Conservation (phyloP, 2,329 filamentous ascomycete genomes). For the Parafenestella ontariensis region DNA sequence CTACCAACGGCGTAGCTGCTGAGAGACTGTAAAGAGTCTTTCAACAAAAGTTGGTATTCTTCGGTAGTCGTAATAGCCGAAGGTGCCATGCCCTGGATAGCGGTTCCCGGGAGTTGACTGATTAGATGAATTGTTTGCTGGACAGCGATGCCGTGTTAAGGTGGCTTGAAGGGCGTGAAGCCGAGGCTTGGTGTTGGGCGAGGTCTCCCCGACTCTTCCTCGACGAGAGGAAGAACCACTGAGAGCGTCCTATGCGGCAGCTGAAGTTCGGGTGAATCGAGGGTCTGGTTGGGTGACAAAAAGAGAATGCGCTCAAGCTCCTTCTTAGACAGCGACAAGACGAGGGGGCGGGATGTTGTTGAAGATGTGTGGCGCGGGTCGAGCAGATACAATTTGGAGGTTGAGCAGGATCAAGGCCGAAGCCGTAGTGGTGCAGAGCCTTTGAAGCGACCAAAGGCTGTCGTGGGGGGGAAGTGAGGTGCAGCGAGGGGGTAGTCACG, state of each 20-base stretch:
- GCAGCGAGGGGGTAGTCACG: constrained; percentile 15
- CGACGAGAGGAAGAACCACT: constrained; percentile 98
- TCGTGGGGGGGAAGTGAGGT: constrained; percentile 18
- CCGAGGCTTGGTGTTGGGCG: constrained; percentile 83
- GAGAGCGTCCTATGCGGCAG: constrained; percentile 99
- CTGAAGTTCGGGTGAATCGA: constrained; percentile 73
- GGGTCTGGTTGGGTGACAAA: constrained; percentile 53
- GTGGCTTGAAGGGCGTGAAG: constrained; percentile 93
- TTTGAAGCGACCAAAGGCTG: constrained; percentile 54
- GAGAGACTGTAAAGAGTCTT: constrained; percentile 36
- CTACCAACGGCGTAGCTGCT: constrained; percentile 38
- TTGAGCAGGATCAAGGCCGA: constrained; percentile 51
- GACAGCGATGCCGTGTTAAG: constrained; percentile 69
- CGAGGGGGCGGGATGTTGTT: constrained; percentile 58
- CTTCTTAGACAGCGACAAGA: constrained; percentile 43
- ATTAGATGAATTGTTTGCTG: constrained; percentile 14
- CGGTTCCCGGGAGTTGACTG: constrained; percentile 31
- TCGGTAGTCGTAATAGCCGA: constrained; percentile 64
- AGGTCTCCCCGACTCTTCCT: constrained; percentile 99
- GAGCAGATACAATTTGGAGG: constrained; percentile 57
- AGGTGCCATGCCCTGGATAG: constrained; percentile 72
- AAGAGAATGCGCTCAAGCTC: constrained; percentile 54
- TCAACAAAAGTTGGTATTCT: constrained; percentile 52
- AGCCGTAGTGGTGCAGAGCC: constrained; percentile 54
- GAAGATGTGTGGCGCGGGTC: constrained; percentile 56